These are phyloP conservation scores for Ophidiomyces ophidiicola DNA, from an alignment of 2,329 filamentous ascomycete species.

Conservation along the genomic window DNA sequence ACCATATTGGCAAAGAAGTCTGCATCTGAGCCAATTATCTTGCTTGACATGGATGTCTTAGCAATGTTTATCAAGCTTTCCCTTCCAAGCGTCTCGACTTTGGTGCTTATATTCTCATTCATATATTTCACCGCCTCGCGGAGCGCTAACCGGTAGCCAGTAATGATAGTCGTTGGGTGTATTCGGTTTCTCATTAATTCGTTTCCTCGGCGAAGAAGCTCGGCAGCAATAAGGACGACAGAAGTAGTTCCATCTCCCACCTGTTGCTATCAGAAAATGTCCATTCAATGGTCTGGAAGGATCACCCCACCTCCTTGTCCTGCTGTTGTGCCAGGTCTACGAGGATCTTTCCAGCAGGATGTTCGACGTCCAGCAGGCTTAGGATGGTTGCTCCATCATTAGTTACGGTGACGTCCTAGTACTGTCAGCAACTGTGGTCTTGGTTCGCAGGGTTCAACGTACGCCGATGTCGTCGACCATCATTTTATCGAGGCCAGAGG, in stretches of 20 bases:
- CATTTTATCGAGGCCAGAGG: constrained; percentile 97
- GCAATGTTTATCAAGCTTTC: constrained; percentile 90
- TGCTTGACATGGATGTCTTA: constrained; percentile 98
- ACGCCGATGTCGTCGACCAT: constrained; percentile 99
- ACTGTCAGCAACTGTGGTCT: constrained; percentile 17
- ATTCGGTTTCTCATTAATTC: constrained; percentile 99
- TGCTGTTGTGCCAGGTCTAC: constrained; percentile 97
- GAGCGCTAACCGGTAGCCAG: constrained; percentile 87
- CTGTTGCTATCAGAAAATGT: constrained; percentile 20
- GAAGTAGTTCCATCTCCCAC: constrained; percentile 97
- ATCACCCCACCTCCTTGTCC: constrained; percentile 61
- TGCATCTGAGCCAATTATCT: constrained; percentile 91
- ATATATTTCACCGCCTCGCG: constrained; percentile 97
- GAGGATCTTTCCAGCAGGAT: constrained; percentile 95
- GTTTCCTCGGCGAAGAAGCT: constrained; percentile 85
- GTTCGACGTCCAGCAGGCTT: constrained; percentile 87
- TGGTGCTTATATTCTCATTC: constrained; percentile 94
- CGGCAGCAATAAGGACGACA: constrained; percentile 91
- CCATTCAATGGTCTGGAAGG: background rate
- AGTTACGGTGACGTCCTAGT: constrained; percentile 88
- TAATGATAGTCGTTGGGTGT: constrained; percentile 98
- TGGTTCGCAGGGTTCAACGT: constrained; percentile 27
- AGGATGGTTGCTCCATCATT: constrained; percentile 98
- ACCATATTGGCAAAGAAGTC: constrained; percentile 98
- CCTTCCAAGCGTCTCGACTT: constrained; percentile 79